These are phyloP conservation scores for Ormosia semicastrata DNA, from an alignment of 306 rosid species.

Conservation along the genomic window DNA sequence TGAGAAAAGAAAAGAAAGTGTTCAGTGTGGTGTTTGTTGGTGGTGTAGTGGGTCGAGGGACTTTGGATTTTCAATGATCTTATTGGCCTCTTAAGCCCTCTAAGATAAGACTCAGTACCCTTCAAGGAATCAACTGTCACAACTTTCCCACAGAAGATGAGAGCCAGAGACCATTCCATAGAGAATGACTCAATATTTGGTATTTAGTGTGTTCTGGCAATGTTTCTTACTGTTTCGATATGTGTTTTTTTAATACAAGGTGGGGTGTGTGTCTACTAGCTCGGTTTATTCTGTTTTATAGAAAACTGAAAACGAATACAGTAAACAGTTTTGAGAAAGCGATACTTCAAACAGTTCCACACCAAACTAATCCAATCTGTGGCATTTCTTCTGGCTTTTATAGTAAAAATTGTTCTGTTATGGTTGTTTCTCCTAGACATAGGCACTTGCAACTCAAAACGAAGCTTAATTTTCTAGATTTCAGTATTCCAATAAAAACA, in stretches of 20 bases:
- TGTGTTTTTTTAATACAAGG: neutral
- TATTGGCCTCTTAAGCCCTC: slow-evolving; percentile 23
- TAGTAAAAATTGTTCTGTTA: neutral
- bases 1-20: slow-evolving; percentile 32
- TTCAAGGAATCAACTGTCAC: slow-evolving; percentile 4
- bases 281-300: neutral
- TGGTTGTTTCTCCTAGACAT: neutral
- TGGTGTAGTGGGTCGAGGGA: slow-evolving; percentile 31
- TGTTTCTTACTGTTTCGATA: neutral
- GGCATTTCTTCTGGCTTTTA: neutral
- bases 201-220: neutral
- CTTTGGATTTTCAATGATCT: slow-evolving; percentile 34
- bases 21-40: slow-evolving; percentile 36
- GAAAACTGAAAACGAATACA: slow-evolving; percentile 1
- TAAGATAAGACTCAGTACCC: slow-evolving; percentile 19
- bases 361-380: neutral
- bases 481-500: neutral
- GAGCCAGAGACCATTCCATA: neutral
- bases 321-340: slow-evolving; percentile 20
- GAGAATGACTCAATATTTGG: neutral
- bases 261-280: slow-evolving; percentile 17
- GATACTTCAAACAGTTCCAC: slow-evolving; percentile 2
- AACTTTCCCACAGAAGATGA: neutral
- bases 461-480: neutral
- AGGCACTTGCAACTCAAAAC: neutral